Evolutionary conservation across 2,329 filamentous ascomycete genomes (phyloP).

Genomic region (Dothiorella sarmentorum): DNA sequence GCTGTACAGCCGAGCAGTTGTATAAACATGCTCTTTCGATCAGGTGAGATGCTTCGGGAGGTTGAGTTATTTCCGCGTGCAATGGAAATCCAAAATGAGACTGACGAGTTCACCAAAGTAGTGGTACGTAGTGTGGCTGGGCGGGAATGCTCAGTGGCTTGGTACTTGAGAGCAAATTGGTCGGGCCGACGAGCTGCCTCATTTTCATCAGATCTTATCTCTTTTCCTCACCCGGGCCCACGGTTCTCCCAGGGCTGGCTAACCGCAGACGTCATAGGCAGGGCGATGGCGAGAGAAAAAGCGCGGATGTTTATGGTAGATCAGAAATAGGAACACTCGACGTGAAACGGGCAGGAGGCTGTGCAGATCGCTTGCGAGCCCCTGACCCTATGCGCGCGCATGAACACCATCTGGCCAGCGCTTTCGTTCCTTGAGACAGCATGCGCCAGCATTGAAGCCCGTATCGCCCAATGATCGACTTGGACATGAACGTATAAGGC

Average conservation of each 20-base stretch:
- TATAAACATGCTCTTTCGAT: too few relatives aligned
- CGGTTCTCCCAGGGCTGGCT: not conserved
- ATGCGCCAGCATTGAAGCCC: not conserved
- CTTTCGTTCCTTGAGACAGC: slow-evolving; percentile 5
- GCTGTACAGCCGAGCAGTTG: too few relatives aligned
- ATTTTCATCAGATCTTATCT: too few relatives aligned
- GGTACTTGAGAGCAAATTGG: too few relatives aligned
- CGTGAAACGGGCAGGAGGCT: not conserved
- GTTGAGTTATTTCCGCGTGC: too few relatives aligned
- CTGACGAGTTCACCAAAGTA: too few relatives aligned
- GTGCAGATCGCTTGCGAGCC: not conserved
- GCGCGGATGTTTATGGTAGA: not conserved
- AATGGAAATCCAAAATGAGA: too few relatives aligned
- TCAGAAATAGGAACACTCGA: not conserved
- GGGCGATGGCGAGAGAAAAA: not conserved
- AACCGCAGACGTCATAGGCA: not conserved
- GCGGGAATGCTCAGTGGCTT: too few relatives aligned
- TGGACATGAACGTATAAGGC: slow-evolving; percentile 6
- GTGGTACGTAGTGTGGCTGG: too few relatives aligned
- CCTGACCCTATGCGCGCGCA: slow-evolving; percentile 1
- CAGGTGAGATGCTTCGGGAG: too few relatives aligned
- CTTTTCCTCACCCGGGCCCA: too few relatives aligned
- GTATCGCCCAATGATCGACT: not conserved
- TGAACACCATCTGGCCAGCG: not conserved
- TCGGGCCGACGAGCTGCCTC: too few relatives aligned